A percentile compares a stretch with the other conserved stretches of the same genome.
Evolutionary conservation across 257 asterid genomes (phyloP).

Genomic region (Nicotiana sylvestris): DNA sequence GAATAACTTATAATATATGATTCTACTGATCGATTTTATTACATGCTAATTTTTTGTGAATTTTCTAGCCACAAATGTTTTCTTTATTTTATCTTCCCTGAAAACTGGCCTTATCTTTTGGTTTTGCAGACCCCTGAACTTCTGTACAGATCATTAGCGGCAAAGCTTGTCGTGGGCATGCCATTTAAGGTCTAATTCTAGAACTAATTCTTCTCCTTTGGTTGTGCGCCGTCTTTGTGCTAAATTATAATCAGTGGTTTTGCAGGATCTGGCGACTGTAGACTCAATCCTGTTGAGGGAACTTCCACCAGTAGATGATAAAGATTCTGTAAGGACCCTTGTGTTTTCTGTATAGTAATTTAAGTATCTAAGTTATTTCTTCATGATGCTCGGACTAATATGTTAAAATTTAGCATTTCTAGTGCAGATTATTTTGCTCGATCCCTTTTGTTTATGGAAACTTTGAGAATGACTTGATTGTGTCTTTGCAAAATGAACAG

Average conservation of each 20-base stretch:
- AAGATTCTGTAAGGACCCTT: conserved; percentile 66
- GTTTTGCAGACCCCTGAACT: conserved; percentile 74
- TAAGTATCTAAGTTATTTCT: background rate
- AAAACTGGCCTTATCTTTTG: background rate
- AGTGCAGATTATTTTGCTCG: background rate
- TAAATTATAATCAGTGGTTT: conserved; percentile 13
- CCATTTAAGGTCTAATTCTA: conserved; percentile 71
- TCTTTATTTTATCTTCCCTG: conserved; percentile 1
- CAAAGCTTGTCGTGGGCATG: conserved; percentile 91
- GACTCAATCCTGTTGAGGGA: conserved; percentile 91
- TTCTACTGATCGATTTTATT: background rate
- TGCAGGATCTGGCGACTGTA: conserved; percentile 94
- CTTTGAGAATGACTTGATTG: conserved; percentile 22
- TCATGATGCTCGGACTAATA: background rate
- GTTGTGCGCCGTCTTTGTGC: background rate
- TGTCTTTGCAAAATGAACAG: conserved; percentile 39
- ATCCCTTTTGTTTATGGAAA: background rate
- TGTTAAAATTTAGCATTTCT: background rate
- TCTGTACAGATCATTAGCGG: conserved; percentile 78
- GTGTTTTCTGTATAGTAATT: background rate
- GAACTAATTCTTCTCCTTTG: conserved; percentile 14
- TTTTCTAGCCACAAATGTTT: background rate
- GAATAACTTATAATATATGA: background rate
- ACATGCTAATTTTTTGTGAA: background rate
- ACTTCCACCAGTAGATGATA: conserved; percentile 80